phyloP scores from a whole-genome alignment of 208 protist species.

The Leishmania mexicana region DNA sequence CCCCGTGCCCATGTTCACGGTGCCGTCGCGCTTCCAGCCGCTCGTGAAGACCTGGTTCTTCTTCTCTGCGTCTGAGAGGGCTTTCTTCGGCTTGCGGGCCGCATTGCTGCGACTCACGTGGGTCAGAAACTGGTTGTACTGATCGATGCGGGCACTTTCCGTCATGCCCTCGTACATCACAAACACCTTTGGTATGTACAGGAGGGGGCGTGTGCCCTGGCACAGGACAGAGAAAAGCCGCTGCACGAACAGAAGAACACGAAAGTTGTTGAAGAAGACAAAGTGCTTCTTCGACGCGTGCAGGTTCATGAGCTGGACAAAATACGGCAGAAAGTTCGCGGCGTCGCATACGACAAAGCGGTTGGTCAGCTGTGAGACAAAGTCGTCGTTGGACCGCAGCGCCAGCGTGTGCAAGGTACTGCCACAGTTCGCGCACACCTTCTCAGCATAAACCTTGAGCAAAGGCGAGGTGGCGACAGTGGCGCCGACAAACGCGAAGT shows the following conservation, averaged over 20 bases:
- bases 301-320: conserved; percentile 88
- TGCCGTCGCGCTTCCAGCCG: conserved; percentile 80
- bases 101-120: conserved; percentile 30
- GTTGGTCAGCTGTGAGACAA: conserved; percentile 77
- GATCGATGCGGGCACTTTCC: conserved; percentile 68
- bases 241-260: conserved; percentile 71
- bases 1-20: conserved; percentile 61
- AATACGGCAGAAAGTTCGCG: conserved; percentile 62
- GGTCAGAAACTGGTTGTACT: conserved; percentile 88
- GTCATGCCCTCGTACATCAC: conserved; percentile 89
- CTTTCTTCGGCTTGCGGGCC: conserved; percentile 30
- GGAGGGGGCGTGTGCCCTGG: conserved; percentile 48
- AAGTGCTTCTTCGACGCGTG: conserved; percentile 92
- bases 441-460: conserved; percentile 45
- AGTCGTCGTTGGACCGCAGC: conserved; percentile 50
- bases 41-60: conserved; percentile 76
- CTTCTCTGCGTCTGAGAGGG: conserved; percentile 64
- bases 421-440: conserved; percentile 22
- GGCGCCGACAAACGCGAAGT: conserved; percentile 86
- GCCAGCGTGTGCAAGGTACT: conserved; percentile 47
- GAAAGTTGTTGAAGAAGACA: conserved; percentile 90
- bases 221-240: conserved; percentile 57
- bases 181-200: conserved; percentile 74
- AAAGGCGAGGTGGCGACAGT: conserved; percentile 72
- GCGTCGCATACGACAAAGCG: conserved; percentile 75